Conservation (phyloP, 1,284 basidiomycete species). For the Sutorius eximius region DNA sequence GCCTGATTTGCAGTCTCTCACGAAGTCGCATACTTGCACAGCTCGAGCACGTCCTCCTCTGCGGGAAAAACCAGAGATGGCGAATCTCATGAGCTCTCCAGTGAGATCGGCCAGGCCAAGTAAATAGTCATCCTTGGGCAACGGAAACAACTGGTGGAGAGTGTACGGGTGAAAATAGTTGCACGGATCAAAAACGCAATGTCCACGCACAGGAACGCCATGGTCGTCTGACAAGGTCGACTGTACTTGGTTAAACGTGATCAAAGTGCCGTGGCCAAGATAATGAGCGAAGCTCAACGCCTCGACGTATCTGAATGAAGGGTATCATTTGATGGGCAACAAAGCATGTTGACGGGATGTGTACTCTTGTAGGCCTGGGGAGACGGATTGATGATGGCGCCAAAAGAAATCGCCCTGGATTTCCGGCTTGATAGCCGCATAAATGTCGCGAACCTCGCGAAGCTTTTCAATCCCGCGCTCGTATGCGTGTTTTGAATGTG, state of each 20-base stretch:
- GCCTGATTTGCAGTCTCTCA: constrained; percentile 79
- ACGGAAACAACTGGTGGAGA: constrained; percentile 57
- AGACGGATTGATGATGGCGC: constrained; percentile 77
- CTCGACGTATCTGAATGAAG: constrained; percentile 70
- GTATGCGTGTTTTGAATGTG: constrained; percentile 44
- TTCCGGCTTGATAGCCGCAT: constrained; percentile 64
- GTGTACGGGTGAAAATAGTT: constrained; percentile 1
- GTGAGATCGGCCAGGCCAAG: constrained; percentile 93
- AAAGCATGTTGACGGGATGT: constrained; percentile 2
- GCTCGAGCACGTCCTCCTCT: constrained; percentile 74
- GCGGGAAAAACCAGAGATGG: constrained; percentile 74
- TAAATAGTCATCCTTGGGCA: constrained; percentile 82
- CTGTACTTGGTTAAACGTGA: constrained; percentile 74
- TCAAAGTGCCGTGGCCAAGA: constrained; percentile 69
- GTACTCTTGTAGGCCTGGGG: constrained; percentile 75
- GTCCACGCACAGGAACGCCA: constrained; percentile 56
- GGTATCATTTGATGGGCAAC: constrained; percentile 14
- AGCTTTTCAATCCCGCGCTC: constrained; percentile 67
- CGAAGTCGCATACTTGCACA: constrained; percentile 71
- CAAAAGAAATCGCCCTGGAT: constrained; percentile 75
- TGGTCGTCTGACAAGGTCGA: constrained; percentile 55
- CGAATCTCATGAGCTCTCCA: constrained; percentile 96
- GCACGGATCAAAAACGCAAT: neutral
- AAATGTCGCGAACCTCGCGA: constrained; percentile 65
- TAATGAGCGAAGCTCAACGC: constrained; percentile 89